Evolutionary conservation across 371 early-diverging fungal genomes (phyloP), one percentile per base, ranked within the genome.

Genomic region (Mortierella sp.): DNA sequence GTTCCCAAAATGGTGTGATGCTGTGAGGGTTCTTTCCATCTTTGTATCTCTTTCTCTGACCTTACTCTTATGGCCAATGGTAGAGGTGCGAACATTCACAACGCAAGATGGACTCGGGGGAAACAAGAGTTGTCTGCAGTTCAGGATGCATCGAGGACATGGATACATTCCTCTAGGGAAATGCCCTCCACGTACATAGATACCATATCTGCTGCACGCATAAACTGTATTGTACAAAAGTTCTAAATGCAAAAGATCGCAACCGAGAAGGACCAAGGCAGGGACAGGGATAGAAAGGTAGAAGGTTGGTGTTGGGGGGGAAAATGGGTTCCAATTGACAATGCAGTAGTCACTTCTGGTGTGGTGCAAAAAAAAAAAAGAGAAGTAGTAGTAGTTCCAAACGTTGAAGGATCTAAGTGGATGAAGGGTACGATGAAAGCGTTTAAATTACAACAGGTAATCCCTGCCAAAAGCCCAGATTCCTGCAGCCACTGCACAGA

Each of bases 401-500:
- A 24, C 19, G 52, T 5, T 14, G 12, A 52, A 24, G n/a, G 53
- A 22, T 28, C 46, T 31, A 25, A 39, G 25, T 37, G 40, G 40
- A 21, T 9, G n/a, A 28, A 25, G 13, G 27, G 21, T 17, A 24
- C 19, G 22, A 21, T 17, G 22, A 24, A 19, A 25, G 37, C 1
- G 50, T 34, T 39, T 53, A 54, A 57, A 57, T 57, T 64, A 57
- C 51, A 64, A 7, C 44, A 64, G 19, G 24, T 28, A 22, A n/a
- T 64, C 64, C 45, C 31, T 57, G 52, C 64, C 64, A 45, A 72
- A 65, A 6, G 72, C 66, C 78, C 78, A 77, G 56, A 70, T 61
- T 61, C 85, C 88, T 57, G 85, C 86, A 47, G 76, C 70, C 57
- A 79, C 83, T 54, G 86, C 87, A 60, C 87, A 88, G 39, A 85